Conservation (phyloP, 768 basidiomycete genomes). For the Cantharellus anzutake region DNA sequence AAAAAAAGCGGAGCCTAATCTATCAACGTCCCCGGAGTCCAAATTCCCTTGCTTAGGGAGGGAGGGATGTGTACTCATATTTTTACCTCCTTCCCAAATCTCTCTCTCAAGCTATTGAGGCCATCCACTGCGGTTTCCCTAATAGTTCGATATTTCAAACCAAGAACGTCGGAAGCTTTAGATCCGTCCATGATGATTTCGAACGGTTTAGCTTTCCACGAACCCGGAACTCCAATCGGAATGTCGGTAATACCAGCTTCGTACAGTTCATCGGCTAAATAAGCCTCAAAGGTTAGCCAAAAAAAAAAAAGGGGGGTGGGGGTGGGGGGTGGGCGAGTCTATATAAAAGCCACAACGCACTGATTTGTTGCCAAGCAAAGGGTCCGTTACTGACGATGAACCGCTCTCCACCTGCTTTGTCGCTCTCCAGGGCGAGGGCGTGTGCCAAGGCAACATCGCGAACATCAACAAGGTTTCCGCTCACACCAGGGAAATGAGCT, state of each 20-base stretch:
- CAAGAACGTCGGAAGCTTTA: slow-evolving; percentile 3
- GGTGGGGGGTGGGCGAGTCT: too few relatives aligned
- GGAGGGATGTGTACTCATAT: too few relatives aligned
- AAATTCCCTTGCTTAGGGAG: too few relatives aligned
- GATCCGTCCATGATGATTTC: background rate
- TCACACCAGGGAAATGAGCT: too few relatives aligned
- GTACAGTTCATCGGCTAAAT: background rate
- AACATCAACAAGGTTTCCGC: background rate
- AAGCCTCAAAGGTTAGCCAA: too few relatives aligned
- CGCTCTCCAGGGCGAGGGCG: background rate
- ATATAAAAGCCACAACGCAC: background rate
- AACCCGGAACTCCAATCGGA: background rate
- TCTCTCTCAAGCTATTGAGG: slow-evolving; percentile 1
- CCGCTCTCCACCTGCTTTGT: background rate
- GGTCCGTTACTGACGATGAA: background rate
- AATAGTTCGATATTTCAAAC: slow-evolving; percentile 3
- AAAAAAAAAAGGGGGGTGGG: too few relatives aligned
- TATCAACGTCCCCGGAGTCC: too few relatives aligned
- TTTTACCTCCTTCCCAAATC: too few relatives aligned
- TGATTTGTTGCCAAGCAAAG: background rate
- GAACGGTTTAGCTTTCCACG: background rate
- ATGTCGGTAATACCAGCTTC: background rate
- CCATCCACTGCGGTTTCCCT: slow-evolving; percentile 1
- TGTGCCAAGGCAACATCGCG: background rate
- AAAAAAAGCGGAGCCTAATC: too few relatives aligned